Conservation (phyloP, 139 green algal genomes). For the Chlamydomonas incerta region DNA sequence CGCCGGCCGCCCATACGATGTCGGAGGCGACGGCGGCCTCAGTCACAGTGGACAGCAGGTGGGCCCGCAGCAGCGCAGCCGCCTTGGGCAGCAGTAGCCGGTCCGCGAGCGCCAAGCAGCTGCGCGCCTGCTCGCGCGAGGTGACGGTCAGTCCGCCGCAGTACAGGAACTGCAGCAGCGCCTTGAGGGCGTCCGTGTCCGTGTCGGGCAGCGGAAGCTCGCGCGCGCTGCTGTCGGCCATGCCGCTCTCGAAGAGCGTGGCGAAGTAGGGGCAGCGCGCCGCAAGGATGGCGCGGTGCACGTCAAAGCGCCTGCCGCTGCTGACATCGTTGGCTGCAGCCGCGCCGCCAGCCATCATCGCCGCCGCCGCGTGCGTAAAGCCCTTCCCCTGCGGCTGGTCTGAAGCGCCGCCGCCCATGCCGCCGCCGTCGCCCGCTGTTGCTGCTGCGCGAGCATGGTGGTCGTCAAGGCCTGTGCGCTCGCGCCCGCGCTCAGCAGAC, state of each 20-base stretch:
- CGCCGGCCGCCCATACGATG: not conserved
- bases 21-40: not conserved
- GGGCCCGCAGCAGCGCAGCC: not conserved
- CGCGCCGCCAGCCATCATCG: too few species aligned
- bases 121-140: not conserved
- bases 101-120: not conserved
- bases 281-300: not conserved
- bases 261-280: not conserved
- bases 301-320: not conserved
- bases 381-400: too few species aligned
- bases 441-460: too few species aligned
- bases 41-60: not conserved
- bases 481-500: too few species aligned
- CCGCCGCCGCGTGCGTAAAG: too few species aligned
- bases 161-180: not conserved
- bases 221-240: not conserved
- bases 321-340: too few species aligned
- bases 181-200: not conserved
- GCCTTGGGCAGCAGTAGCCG: not conserved
- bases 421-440: too few species aligned
- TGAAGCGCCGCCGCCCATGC: too few species aligned
- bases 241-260: not conserved
- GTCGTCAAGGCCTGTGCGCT: too few species aligned
- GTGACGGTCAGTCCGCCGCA: not conserved
- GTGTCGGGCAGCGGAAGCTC: not conserved